phyloP scores from a whole-genome alignment of 2,329 filamentous ascomycete genomes.

The Talaromyces sp. region DNA sequence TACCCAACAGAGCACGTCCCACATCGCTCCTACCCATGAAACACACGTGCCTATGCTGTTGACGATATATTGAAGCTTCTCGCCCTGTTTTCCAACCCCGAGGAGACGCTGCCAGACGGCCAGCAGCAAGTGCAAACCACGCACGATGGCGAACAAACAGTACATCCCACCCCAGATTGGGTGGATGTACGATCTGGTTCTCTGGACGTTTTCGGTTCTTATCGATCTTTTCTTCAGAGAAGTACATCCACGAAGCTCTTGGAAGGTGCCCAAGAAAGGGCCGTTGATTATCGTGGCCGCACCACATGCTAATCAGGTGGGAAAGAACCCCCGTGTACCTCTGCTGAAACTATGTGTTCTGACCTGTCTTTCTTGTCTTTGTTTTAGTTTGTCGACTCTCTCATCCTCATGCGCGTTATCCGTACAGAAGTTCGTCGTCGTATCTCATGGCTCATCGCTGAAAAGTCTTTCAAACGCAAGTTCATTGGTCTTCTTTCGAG shows the following conservation, averaged over 20 bases:
- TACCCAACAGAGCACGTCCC: neutral
- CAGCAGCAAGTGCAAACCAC: neutral
- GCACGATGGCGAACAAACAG: conserved; percentile 21
- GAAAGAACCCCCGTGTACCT: conserved; percentile 17
- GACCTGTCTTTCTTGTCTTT: neutral
- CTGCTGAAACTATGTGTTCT: conserved; percentile 4
- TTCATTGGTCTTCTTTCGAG: conserved; percentile 86
- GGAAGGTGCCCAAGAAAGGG: conserved; percentile 84
- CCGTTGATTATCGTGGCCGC: conserved; percentile 94
- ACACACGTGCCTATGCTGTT: neutral
- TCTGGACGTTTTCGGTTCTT: conserved; percentile 56
- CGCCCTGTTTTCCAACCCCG: neutral
- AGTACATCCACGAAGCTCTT: conserved; percentile 88
- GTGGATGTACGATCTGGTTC: conserved; percentile 45
- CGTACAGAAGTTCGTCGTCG: conserved; percentile 81
- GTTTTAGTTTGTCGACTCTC: conserved; percentile 80
- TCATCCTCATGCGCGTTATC: conserved; percentile 87
- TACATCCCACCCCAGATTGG: conserved; percentile 41
- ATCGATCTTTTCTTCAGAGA: conserved; percentile 98
- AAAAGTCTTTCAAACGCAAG: conserved; percentile 83
- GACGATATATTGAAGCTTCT: neutral
- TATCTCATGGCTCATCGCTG: conserved; percentile 86
- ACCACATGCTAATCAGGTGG: conserved; percentile 89
- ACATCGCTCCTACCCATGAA: neutral
- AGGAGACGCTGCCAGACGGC: neutral